A percentile compares a stretch with the other conserved stretches of the same genome.
Conservation (phyloP, 1,139 yeast genomes). For the Meyerozyma guilliermondii region DNA sequence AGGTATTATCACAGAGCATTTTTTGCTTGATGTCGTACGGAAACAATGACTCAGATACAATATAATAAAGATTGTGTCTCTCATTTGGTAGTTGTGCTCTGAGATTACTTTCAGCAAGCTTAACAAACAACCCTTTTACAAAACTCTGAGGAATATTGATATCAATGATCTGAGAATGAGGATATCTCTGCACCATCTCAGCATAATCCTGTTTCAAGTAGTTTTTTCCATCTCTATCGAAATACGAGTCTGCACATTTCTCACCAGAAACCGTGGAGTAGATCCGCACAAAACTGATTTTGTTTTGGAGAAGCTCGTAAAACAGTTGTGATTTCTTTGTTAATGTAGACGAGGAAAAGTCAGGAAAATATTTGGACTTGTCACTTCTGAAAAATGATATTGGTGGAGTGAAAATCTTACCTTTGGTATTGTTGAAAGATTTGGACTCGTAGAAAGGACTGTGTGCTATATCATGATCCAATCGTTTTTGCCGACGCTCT, state of each 20-base stretch:
- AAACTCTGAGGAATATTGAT: constrained; percentile 69
- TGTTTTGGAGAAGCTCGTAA: constrained; percentile 30
- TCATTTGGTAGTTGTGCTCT: constrained; percentile 39
- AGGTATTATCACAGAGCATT: constrained; percentile 65
- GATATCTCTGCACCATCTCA: constrained; percentile 31
- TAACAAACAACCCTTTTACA: constrained; percentile 60
- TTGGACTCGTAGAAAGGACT: constrained; percentile 86
- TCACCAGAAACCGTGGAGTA: constrained; percentile 73
- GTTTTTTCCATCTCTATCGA: constrained; percentile 35
- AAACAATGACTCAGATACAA: constrained; percentile 58
- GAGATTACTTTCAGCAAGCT: constrained; percentile 43
- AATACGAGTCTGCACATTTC: constrained; percentile 58
- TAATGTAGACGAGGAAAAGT: constrained; percentile 59
- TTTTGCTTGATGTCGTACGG: constrained; percentile 55
- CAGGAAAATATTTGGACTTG: constrained; percentile 84
- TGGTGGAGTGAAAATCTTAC: constrained; percentile 82
- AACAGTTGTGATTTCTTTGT: constrained; percentile 32
- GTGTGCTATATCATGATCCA: constrained; percentile 75
- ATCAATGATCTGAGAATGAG: constrained; percentile 66
- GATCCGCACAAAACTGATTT: constrained; percentile 60
- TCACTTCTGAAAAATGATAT: constrained; percentile 67
- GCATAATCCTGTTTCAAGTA: constrained; percentile 29
- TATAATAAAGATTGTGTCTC: constrained; percentile 57
- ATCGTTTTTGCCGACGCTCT: constrained; percentile 48
- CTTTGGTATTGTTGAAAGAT: constrained; percentile 72